phyloP scores from a whole-genome alignment of 2,329 filamentous ascomycete genomes.

The Epichloe uncinata region DNA sequence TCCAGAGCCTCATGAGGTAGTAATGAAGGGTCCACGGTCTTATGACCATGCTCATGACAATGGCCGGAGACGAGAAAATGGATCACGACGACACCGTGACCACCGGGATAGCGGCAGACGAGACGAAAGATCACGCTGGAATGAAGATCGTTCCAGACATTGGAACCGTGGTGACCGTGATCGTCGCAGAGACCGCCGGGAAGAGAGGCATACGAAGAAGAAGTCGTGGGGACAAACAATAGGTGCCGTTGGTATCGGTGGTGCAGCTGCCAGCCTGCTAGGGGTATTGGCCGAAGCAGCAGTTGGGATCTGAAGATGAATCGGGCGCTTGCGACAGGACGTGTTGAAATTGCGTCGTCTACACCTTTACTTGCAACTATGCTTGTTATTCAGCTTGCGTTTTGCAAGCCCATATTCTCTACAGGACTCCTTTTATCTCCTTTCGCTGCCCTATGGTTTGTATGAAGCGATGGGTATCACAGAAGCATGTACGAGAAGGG shows the following conservation, averaged over 20 bases:
- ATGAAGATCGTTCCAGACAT: constrained; percentile 16
- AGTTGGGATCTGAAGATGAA: constrained; percentile 13
- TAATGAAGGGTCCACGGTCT: constrained; percentile 16
- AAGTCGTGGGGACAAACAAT: constrained; percentile 40
- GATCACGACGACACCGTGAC: constrained; percentile 12
- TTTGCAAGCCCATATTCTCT: background rate
- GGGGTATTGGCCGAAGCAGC: constrained; percentile 46
- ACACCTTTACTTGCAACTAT: background rate
- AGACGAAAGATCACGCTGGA: constrained; percentile 10
- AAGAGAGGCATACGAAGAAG: constrained; percentile 26
- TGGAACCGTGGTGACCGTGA: constrained; percentile 29
- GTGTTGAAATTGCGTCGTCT: background rate
- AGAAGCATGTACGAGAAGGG: background rate
- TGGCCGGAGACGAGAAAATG: constrained; percentile 13
- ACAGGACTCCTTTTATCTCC: background rate
- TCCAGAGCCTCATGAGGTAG: constrained; percentile 32
- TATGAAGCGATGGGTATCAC: background rate
- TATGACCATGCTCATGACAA: constrained; percentile 18
- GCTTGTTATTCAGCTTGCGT: background rate
- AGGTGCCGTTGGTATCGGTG: constrained; percentile 44
- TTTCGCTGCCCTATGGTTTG: background rate
- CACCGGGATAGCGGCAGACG: constrained; percentile 12
- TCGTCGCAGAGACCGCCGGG: constrained; percentile 22
- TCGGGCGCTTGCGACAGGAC: background rate
- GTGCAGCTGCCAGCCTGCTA: constrained; percentile 44